phyloP scores from a whole-genome alignment of 2,329 filamentous ascomycete species.

The Penicillium sp. region DNA sequence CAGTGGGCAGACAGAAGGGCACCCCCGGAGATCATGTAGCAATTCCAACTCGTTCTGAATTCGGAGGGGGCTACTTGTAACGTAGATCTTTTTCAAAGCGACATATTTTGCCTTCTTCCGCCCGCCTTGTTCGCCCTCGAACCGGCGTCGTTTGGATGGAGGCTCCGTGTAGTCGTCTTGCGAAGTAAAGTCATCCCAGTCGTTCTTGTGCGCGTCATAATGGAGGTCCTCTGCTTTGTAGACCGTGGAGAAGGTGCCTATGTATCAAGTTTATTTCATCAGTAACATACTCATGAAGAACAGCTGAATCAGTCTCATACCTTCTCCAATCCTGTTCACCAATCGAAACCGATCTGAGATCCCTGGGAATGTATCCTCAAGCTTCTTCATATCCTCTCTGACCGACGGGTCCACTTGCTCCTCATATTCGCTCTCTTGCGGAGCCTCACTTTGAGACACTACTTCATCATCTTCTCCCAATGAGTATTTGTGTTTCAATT shows the following conservation, averaged over 20 bases:
- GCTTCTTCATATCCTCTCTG: constrained; percentile 78
- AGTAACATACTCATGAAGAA: not conserved
- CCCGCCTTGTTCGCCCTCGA: constrained; percentile 39
- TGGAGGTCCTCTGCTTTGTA: constrained; percentile 95
- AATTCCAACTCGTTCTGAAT: constrained; percentile 97
- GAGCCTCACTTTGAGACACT: constrained; percentile 17
- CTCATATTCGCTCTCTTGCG: constrained; percentile 26
- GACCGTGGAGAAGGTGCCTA: constrained; percentile 96
- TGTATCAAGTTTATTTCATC: not conserved
- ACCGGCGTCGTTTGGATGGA: constrained; percentile 55
- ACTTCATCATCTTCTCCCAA: constrained; percentile 15
- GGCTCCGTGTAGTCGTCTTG: constrained; percentile 66
- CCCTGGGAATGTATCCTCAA: constrained; percentile 76
- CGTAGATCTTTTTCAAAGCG: constrained; percentile 98
- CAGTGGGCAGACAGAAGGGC: constrained; percentile 81
- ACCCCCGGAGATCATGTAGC: constrained; percentile 78
- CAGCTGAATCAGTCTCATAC: constrained; percentile 46
- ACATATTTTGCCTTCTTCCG: constrained; percentile 69
- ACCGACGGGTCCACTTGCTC: constrained; percentile 53
- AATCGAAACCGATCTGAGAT: constrained; percentile 81
- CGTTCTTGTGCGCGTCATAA: constrained; percentile 78
- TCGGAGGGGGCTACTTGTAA: constrained; percentile 87
- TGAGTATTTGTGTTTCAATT: constrained; percentile 17
- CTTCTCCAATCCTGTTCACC: constrained; percentile 96
- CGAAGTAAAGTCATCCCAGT: constrained; percentile 71